phyloP scores from a whole-genome alignment of 73 alveolate genomes.

The Paramecium sonneborni region DNA sequence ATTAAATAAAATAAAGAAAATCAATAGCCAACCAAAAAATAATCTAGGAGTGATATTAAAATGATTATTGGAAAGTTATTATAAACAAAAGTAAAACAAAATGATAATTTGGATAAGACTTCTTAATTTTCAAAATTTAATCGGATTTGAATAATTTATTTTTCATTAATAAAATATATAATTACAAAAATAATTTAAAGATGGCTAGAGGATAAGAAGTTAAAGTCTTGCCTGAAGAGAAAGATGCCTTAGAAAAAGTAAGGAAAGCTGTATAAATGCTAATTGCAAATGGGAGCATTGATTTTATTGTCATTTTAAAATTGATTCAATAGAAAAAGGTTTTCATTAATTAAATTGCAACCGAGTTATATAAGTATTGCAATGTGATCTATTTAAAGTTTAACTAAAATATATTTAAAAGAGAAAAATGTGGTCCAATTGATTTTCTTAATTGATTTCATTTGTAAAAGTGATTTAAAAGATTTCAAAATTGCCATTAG shows the following conservation, averaged over 20 bases:
- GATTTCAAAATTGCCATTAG: neutral
- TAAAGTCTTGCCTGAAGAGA: neutral
- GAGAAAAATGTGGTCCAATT: neutral
- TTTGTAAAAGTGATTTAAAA: neutral
- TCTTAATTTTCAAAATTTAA: neutral
- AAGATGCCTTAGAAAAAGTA: neutral
- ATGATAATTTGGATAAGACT: neutral
- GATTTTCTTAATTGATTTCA: neutral
- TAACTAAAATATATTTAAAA: neutral
- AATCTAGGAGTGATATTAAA: neutral
- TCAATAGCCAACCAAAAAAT: neutral
- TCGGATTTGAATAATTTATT: neutral
- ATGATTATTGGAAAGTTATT: conserved; percentile 10
- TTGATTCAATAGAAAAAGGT: conserved; percentile 8
- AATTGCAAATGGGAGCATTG: neutral
- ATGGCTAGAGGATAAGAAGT: conserved; percentile 2
- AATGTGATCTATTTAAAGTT: neutral
- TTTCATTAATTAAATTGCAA: conserved; percentile 20
- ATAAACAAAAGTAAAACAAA: neutral
- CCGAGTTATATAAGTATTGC: conserved; percentile 15
- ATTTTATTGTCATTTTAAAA: neutral
- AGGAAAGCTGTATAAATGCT: neutral
- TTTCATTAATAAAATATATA: neutral
- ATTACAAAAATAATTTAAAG: neutral
- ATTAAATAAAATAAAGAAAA: conserved; percentile 15